These are phyloP conservation scores for Mortierella antarctica DNA, from an alignment of 192 early-diverging fungal species.

Conservation along the genomic window DNA sequence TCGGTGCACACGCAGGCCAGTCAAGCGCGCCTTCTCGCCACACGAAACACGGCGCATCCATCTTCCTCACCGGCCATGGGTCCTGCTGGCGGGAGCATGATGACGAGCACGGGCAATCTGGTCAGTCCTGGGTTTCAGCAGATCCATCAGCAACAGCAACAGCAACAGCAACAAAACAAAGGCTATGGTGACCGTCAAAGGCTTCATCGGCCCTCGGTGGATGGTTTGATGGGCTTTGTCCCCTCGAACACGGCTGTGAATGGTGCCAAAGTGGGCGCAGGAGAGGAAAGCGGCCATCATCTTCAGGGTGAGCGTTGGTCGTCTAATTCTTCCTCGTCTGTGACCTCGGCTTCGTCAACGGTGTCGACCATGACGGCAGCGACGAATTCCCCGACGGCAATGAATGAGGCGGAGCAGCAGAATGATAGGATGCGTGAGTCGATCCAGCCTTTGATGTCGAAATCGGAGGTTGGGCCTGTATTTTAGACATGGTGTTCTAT, in stretches of 20 bases:
- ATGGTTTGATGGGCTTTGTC: constrained; percentile 2
- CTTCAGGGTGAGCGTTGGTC: constrained; percentile 26
- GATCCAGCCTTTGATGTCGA: constrained; percentile 17
- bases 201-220: constrained; percentile 31
- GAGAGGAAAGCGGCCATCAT: not conserved
- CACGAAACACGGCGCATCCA: not conserved
- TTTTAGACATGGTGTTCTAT: too few species aligned
- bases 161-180: not conserved
- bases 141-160: not conserved
- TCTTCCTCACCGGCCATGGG: not conserved
- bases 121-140: constrained; percentile 22
- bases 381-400: constrained; percentile 23
- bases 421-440: not conserved
- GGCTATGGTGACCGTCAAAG: not conserved
- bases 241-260: not conserved
- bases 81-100: constrained; percentile 54
- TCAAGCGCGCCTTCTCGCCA: constrained; percentile 35
- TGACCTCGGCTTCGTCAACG: constrained; percentile 14
- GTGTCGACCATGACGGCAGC: constrained; percentile 12
- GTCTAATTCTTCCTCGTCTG: constrained; percentile 29
- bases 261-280: not conserved
- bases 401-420: constrained; percentile 5
- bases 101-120: constrained; percentile 22
- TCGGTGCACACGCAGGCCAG: constrained; percentile 45
- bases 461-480: constrained; percentile 42